Conservation (phyloP, 2,329 filamentous ascomycete genomes). For the Alternaria conjuncta region DNA sequence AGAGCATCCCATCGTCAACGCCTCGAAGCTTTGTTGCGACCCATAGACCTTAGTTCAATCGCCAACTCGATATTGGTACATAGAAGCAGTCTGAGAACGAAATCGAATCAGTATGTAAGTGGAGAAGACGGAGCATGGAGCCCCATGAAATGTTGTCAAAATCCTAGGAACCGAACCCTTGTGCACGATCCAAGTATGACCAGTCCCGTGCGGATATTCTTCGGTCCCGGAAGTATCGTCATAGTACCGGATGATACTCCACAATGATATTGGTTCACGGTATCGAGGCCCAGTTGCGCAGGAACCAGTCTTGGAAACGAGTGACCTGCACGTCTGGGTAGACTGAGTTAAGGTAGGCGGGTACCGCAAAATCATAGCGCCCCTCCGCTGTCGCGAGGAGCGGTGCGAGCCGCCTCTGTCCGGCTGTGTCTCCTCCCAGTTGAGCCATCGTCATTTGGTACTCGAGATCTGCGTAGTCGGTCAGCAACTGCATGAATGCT, state of each 20-base stretch:
- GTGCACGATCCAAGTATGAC: background rate
- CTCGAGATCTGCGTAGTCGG: conserved; percentile 44
- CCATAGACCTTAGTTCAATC: background rate
- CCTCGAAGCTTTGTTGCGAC: background rate
- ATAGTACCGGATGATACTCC: background rate
- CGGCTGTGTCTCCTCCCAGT: conserved; percentile 37
- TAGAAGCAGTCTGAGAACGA: background rate
- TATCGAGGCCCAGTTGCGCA: conserved; percentile 42
- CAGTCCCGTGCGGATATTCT: background rate
- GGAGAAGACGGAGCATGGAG: background rate
- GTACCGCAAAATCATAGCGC: conserved; percentile 67
- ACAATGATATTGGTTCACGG: conserved; percentile 22
- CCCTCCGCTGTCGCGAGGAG: conserved; percentile 72
- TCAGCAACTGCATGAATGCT: background rate
- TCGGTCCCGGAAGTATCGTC: background rate
- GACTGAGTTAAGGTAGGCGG: conserved; percentile 63
- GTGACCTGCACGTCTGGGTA: conserved; percentile 48
- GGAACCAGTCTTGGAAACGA: conserved; percentile 50
- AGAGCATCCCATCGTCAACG: background rate
- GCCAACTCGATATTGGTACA: background rate
- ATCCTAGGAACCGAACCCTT: background rate
- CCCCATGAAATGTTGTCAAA: background rate
- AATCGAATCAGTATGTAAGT: background rate
- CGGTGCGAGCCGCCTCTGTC: conserved; percentile 59
- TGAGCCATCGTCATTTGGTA: conserved; percentile 56